A percentile compares a stretch with the other conserved stretches of the same genome.
Conservation (phyloP, 805 yeast genomes). For the Millerago galiae region DNA sequence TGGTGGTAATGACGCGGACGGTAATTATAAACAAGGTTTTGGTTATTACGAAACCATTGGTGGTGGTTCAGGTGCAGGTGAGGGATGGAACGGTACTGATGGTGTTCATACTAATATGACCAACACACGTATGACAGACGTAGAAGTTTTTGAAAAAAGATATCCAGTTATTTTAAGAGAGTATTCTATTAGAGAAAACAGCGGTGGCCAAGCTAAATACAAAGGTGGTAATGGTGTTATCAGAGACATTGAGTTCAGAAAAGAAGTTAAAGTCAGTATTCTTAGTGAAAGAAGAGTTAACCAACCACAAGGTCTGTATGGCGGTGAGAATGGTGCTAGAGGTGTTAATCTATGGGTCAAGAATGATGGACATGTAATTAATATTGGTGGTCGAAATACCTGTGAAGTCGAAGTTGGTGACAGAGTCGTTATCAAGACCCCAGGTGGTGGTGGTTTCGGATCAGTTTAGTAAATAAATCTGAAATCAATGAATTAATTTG, state of each 20-base stretch:
- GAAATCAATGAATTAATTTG: too few relatives aligned
- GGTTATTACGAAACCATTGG: conserved; percentile 94
- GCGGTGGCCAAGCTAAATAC: conserved; percentile 62
- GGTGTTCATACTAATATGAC: conserved; percentile 96
- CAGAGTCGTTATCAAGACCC: conserved; percentile 59
- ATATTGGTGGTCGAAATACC: conserved; percentile 69
- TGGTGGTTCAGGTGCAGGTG: conserved; percentile 93
- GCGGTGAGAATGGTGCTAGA: conserved; percentile 70
- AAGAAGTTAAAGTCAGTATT: conserved; percentile 69
- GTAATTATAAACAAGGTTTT: conserved; percentile 56
- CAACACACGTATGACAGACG: conserved; percentile 87
- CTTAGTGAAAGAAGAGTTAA: conserved; percentile 78
- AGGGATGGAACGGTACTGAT: conserved; percentile 76
- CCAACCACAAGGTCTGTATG: conserved; percentile 82
- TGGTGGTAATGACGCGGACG: conserved; percentile 49
- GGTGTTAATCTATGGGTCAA: conserved; percentile 61
- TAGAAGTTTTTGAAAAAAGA: conserved; percentile 81
- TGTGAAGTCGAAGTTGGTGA: conserved; percentile 56
- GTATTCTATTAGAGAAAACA: conserved; percentile 59
- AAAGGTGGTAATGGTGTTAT: conserved; percentile 83
- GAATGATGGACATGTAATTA: conserved; percentile 30
- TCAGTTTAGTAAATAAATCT: too few relatives aligned
- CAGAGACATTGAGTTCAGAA: conserved; percentile 76
- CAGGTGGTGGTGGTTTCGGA: conserved; percentile 88
- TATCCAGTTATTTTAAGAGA: conserved; percentile 77